Base-by-base conservation (phyloP, 2,329 filamentous ascomycete genomes). In the Aspergillus sojae region DNA sequence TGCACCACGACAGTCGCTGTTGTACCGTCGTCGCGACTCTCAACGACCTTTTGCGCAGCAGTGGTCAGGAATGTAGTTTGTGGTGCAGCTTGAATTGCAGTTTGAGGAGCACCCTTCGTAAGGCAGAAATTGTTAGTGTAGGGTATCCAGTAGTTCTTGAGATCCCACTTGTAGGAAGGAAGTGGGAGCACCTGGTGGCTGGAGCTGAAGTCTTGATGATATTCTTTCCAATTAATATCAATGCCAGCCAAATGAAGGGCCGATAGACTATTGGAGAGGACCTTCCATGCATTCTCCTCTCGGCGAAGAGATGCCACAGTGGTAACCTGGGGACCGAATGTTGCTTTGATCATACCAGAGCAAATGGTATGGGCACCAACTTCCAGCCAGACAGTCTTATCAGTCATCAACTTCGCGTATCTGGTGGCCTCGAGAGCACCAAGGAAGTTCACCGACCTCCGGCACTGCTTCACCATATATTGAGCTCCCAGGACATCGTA, bases 351-450 rank as follows among this genome's bases (percentile, higher is more conserved):
- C 76, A 84, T 81, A 50, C 78, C 78, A 4, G 78, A 77, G 65
- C 80, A 82, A 21, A 83, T 75, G 0, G 83, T 79, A 62, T 84
- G 80, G 2, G 82, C 81, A 9, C 83, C 83, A 62, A 85, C 70
- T 84, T 93, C 91, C 62, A 93, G 81, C 87, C 88, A 92, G 28
- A 90, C 82, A n/a, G 89, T 91, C 80, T 89, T 89, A 68, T 89
- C 88, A 66, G 89, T 85, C 61, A 91, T 88, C 26, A 86, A 75
- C 65, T 71, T 74, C 6, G 69, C 68, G 62, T 80, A 77, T 16
- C 61, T 57, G 4, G 61, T 61, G 5, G 78, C 75, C 48, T 79
- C 74, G 5, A 84, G 65, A 21, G 78, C 81, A 48, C 73, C 76
- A 10, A 80, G 70, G 69, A 84, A 83, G 66, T 82, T 78, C 46